Percentiles rank a stretch among this genome's conserved stretches.
These are phyloP conservation scores for Hamigera avellanea DNA, from an alignment of 495 filamentous ascomycete species.

Conservation along the genomic window DNA sequence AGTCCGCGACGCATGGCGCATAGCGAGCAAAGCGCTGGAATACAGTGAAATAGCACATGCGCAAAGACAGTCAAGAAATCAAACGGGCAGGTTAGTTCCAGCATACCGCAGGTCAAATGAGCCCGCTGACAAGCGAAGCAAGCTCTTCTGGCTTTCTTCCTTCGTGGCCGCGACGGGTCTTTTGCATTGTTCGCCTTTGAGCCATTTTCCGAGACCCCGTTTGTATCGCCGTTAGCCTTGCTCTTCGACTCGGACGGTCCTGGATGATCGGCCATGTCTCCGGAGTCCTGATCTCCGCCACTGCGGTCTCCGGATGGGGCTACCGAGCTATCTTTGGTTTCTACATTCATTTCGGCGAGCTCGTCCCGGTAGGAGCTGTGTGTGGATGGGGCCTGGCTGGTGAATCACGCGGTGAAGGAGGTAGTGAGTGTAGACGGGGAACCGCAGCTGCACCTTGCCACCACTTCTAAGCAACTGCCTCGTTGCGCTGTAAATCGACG, in stretches of 20 bases:
- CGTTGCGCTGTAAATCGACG: constrained; percentile 5
- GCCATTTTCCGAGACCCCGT: constrained; percentile 41
- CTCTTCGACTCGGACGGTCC: constrained; percentile 32
- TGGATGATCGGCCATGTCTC: constrained; percentile 36
- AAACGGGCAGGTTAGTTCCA: neutral
- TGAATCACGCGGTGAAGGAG: no score
- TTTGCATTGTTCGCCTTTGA: constrained; percentile 53
- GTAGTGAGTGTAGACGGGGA: neutral
- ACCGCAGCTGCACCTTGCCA: neutral
- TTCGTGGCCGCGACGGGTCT: constrained; percentile 73
- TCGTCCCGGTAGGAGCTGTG: neutral
- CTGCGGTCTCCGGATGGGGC: constrained; percentile 35
- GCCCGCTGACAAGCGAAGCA: constrained; percentile 96
- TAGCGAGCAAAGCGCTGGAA: constrained; percentile 5
- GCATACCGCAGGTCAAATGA: constrained; percentile 94
- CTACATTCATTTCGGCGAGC: constrained; percentile 40
- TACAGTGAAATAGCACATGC: constrained; percentile 3
- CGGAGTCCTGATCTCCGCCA: constrained; percentile 36
- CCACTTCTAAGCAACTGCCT: constrained; percentile 5
- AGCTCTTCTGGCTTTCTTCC: constrained; percentile 92
- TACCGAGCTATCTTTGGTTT: constrained; percentile 32
- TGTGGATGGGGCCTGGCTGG: neutral
- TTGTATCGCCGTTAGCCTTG: constrained; percentile 43
- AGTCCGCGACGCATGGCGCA: neutral
- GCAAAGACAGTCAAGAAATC: neutral